phyloP scores from a whole-genome alignment of 495 filamentous ascomycete species.

The Glutinoglossum americanum region DNA sequence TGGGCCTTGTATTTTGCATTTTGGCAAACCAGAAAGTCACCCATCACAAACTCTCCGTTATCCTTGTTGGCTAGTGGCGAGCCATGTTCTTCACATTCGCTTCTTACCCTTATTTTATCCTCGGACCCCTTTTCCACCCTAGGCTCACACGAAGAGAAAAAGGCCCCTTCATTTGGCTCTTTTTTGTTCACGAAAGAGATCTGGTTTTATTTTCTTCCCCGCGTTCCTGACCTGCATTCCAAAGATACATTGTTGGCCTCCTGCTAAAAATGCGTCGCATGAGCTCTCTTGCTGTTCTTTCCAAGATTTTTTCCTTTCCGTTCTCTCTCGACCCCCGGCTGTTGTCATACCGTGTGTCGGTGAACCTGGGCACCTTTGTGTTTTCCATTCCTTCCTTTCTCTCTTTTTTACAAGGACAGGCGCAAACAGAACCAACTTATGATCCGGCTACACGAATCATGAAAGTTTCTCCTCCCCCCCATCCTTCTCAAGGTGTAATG shows the following conservation, averaged over 20 bases:
- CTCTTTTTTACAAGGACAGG: background rate
- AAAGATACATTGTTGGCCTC: background rate
- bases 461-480: background rate
- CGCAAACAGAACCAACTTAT: background rate
- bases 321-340: background rate
- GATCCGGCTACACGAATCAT: background rate
- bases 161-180: background rate
- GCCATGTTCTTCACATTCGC: background rate
- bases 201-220: background rate
- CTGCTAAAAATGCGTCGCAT: background rate
- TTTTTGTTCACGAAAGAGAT: too few relatives aligned
- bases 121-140: background rate
- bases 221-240: too few relatives aligned
- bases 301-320: background rate
- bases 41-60: background rate
- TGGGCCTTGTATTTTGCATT: background rate
- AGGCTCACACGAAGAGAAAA: background rate
- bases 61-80: background rate
- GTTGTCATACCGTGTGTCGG: too few relatives aligned
- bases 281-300: background rate
- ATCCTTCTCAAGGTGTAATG: background rate
- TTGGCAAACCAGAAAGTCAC: background rate
- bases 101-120: background rate
- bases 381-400: background rate
- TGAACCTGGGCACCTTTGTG: background rate